Evolutionary conservation across 306 rosid species (phyloP), one percentile per base, ranked within the genome.

Genomic region (Prosopis cineraria): DNA sequence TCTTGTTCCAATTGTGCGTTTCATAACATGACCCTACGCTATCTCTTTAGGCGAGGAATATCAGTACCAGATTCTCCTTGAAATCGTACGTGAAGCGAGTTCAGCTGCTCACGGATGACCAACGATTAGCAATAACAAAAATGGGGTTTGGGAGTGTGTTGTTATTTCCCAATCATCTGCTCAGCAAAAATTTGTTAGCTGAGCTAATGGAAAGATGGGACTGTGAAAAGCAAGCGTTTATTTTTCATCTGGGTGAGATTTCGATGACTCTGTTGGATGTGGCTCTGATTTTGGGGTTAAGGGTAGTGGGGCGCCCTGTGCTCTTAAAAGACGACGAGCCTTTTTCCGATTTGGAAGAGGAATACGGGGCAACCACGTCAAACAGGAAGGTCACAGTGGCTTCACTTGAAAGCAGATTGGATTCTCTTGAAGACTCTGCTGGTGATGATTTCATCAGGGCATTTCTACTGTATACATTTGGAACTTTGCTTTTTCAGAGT

Each of bases 151-250:
- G 89, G 30, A 76, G 58, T 55, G 69, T 85, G 43, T 66, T 85
- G 7, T 43, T 27, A n/a, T 56, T 82, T 68, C 86, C 89, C 4
- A 85, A 85, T 45, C 78, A 76, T 27, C 10, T 69, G 2, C 72
- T 85, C 0, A 85, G 77, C 78, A 85, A 52, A 62, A 52, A 76
- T 40, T 62, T 79, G 24, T 56, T 85, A 39, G 72, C 78, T 0
- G 89, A 85, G 62, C 25, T 85, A 9, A 85, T 85, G 78, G 89
- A 85, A 11, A 79, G 80, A 7, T 85, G 89, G 89, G 59, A 72
- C 68, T 62, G 80, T 72, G 72, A 73, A 36, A 41, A 31, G 55
- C 78, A 64, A 48, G 80, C 78, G 19, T 85, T 82, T 3, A 20
- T 24, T 12, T 29, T 85, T 4, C 78, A 44, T 34, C 47, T 70